Conservation (phyloP, 495 filamentous ascomycete species). For the Chaetomium fimeti region DNA sequence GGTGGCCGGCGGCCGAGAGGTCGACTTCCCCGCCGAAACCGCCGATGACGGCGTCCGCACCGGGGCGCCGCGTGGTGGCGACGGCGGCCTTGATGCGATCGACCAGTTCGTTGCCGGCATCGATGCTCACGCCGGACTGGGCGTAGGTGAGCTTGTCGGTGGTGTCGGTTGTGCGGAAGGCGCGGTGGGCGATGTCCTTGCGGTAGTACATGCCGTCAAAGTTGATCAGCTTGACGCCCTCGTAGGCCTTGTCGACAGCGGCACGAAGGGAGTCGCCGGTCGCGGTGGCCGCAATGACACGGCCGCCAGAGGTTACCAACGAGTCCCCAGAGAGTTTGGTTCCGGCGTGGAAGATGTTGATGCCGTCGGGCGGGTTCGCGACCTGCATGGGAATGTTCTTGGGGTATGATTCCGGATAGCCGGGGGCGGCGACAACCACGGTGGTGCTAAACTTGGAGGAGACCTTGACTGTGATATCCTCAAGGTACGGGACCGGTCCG, state of each 20-base stretch:
- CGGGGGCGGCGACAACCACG: constrained; percentile 88
- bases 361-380: constrained; percentile 43
- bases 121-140: constrained; percentile 87
- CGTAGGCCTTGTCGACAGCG: constrained; percentile 82
- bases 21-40: constrained; percentile 93
- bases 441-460: constrained; percentile 73
- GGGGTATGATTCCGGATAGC: constrained; percentile 88
- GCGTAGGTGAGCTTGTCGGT: constrained; percentile 78
- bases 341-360: constrained; percentile 89
- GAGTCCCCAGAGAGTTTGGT: constrained; percentile 62
- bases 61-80: constrained; percentile 72
- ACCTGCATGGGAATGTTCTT: constrained; percentile 76
- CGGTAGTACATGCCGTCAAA: constrained; percentile 92
- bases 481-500: constrained; percentile 66
- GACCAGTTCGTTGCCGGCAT: constrained; percentile 87
- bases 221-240: constrained; percentile 70
- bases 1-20: constrained; percentile 72
- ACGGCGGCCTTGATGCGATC: constrained; percentile 83
- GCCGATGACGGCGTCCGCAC: constrained; percentile 86
- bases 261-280: constrained; percentile 70
- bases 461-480: constrained; percentile 66
- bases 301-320: constrained; percentile 76
- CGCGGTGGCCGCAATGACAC: constrained; percentile 87
- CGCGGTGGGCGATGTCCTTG: constrained; percentile 84
- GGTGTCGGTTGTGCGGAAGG: constrained; percentile 45